Percentiles rank a stretch among this genome's conserved stretches.
These are phyloP conservation scores for Penstemon davidsonii DNA, from an alignment of 257 asterid species.

Conservation along the genomic window DNA sequence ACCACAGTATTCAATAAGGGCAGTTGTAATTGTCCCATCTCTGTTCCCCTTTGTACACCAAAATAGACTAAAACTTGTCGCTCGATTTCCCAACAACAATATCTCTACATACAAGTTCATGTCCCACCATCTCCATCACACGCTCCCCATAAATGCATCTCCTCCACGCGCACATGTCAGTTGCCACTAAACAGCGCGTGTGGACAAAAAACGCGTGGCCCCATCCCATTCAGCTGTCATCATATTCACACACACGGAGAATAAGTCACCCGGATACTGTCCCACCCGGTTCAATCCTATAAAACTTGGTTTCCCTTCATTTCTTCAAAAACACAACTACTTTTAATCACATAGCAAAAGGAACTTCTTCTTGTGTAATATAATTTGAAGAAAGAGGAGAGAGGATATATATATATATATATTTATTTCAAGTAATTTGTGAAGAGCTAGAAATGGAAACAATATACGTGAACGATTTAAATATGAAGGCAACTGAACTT, in stretches of 20 bases:
- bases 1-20: conserved; percentile 43
- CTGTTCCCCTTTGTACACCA: conserved; percentile 18
- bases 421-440: too few relatives aligned
- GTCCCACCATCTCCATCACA: conserved; percentile 19
- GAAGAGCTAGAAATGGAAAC: conserved; percentile 32
- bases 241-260: conserved; percentile 37
- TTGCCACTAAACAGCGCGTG: conserved; percentile 26
- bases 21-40: conserved; percentile 44
- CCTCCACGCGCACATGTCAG: conserved; percentile 1
- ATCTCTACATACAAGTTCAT: neutral
- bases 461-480: conserved; percentile 46
- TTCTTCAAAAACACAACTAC: neutral
- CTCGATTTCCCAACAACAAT: conserved; percentile 16
- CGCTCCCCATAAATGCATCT: neutral
- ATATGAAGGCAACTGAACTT: conserved; percentile 71
- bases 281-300: conserved; percentile 19
- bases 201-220: conserved; percentile 15
- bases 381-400: neutral
- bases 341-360: too few relatives aligned
- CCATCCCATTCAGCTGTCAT: conserved; percentile 8
- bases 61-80: conserved; percentile 12
- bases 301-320: conserved; percentile 20
- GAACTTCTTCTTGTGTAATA: neutral
- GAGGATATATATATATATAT: too few relatives aligned
- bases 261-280: conserved; percentile 18